Evolutionary conservation across 192 early-diverging fungal species (phyloP), one percentile per base, ranked within the genome.

Genomic region (Chytriomyces hyalinus): DNA sequence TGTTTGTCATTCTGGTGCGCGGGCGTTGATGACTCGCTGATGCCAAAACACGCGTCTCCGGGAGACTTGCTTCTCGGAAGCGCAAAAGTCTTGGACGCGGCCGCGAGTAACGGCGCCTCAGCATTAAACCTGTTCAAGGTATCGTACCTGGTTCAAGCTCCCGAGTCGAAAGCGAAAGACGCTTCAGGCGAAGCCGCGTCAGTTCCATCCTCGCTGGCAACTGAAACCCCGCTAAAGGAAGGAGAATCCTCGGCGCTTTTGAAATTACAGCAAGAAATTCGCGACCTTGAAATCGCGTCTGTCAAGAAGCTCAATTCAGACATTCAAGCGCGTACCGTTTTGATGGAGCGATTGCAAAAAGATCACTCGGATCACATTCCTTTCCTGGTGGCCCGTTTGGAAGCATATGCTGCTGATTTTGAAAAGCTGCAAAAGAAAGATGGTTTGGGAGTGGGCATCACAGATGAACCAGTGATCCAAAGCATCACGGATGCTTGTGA

Each of bases 21-120:
- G 24, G 84, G 80, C 4, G 88, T 88, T 15, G 72, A 73, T 6
- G 88, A 81, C 45, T 43, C 59, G 9, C 43, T 64, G 6, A 6
- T 82, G 9, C 92, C 94, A 6, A 90, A 90, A 63, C 91, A 90
- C 7, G 92, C 92, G 44, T 87, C 89, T 63, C 84, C 91, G 4
- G 94, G 94, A 9, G 97, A 98, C 81, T 66, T 93, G 53, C 84
- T 98, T 45, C 73, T 89, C 17, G 97, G 95, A 0, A 86, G 87
- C 47, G 62, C 65, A 3, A 68, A 63, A 60, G 65, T 78, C 13
- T 17, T 73, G 10, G 83, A 80, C 26, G 73, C 65, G 0, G 53
- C 1, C 53, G 20, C 20, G 15, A 57, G 53, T 20, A 69, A 28
- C 60, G 26, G 73, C 45, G 71, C 67, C 7, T 20, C 59, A 5